Evolutionary conservation across 805 yeast genomes (phyloP).

Genomic region (Saccharomycopsis fermentans): DNA sequence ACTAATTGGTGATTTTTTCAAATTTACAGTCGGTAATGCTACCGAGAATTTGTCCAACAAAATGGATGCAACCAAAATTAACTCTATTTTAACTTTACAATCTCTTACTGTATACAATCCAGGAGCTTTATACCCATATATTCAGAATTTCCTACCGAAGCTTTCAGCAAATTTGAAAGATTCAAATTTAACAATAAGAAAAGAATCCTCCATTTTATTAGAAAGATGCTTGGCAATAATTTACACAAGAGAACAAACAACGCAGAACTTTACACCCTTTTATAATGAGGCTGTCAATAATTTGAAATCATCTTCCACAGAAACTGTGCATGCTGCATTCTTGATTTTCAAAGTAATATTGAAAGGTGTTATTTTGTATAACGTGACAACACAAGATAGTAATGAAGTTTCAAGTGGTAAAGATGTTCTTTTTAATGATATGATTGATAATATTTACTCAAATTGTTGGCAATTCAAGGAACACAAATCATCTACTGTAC

Average conservation of each 20-base stretch:
- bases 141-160: slow-evolving; percentile 4
- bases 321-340: slow-evolving; percentile 14
- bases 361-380: slow-evolving; percentile 3
- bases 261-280: slow-evolving; percentile 2
- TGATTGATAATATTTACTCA: slow-evolving; percentile 11
- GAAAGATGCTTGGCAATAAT: slow-evolving; percentile 31
- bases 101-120: slow-evolving; percentile 15
- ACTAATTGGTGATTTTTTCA: slow-evolving; percentile 10
- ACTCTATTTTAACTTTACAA: slow-evolving; percentile 10
- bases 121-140: slow-evolving; percentile 7
- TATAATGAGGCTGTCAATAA: slow-evolving; percentile 10
- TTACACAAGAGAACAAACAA: slow-evolving; percentile 27
- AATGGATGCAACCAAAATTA: slow-evolving; percentile 10
- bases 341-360: slow-evolving; percentile 15
- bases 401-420: neutral
- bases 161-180: slow-evolving; percentile 12
- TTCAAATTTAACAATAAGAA: slow-evolving; percentile 7
- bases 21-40: slow-evolving; percentile 14
- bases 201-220: slow-evolving; percentile 21
- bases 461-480: slow-evolving; percentile 46
- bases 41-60: slow-evolving; percentile 14
- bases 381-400: neutral
- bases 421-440: slow-evolving; percentile 4
- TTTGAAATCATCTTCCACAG: slow-evolving; percentile 8
- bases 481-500: slow-evolving; percentile 61